Conservation (phyloP, 306 rosid species). For the Corylus heterophylla region DNA sequence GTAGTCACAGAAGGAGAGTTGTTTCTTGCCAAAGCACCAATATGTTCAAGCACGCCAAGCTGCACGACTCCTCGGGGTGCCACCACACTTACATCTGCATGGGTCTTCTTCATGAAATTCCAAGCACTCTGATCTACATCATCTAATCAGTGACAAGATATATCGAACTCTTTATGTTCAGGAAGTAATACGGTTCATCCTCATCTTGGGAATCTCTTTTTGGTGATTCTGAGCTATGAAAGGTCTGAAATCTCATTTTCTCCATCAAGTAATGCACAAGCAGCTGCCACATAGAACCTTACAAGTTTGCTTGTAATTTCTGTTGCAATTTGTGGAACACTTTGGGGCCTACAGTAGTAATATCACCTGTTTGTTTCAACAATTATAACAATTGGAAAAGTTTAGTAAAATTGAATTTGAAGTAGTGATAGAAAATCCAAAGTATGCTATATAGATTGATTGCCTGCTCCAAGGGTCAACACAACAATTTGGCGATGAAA, state of each 20-base stretch:
- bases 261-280: background rate
- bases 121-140: too few species aligned
- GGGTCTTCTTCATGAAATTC: too few species aligned
- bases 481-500: constrained; percentile 19
- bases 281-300: background rate
- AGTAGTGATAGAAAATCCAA: background rate
- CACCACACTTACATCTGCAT: too few species aligned
- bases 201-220: background rate
- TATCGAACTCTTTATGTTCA: background rate
- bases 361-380: constrained; percentile 20
- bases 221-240: background rate
- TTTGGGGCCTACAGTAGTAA: constrained; percentile 26
- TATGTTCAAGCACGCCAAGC: background rate
- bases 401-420: background rate
- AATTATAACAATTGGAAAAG: background rate
- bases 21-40: background rate
- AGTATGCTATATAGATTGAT: background rate
- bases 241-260: background rate
- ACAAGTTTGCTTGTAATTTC: constrained; percentile 1
- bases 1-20: background rate
- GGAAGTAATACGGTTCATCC: background rate
- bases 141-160: too few species aligned
- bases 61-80: too few species aligned
- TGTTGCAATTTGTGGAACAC: constrained; percentile 21
- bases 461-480: constrained; percentile 40